These are phyloP conservation scores for Starmerella stellata DNA, from an alignment of 805 yeast species.

Conservation along the genomic window DNA sequence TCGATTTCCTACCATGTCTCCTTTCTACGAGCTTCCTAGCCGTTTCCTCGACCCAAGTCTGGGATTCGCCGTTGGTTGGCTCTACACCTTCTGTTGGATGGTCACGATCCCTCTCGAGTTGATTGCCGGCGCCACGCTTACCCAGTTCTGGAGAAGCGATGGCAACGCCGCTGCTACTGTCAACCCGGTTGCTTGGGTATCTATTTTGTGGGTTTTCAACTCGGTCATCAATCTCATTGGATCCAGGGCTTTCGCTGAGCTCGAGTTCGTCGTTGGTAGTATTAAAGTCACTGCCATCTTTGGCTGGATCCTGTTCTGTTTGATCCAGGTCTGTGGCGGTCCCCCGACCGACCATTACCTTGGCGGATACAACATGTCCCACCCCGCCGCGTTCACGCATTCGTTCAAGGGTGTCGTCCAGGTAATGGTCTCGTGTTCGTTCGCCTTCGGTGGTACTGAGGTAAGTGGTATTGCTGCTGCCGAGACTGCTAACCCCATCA, in stretches of 20 bases:
- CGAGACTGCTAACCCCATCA: slow-evolving; percentile 52
- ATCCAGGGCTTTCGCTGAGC: slow-evolving; percentile 46
- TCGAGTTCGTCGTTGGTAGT: slow-evolving; percentile 42
- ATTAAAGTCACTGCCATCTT: slow-evolving; percentile 40
- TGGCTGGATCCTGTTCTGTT: slow-evolving; percentile 42
- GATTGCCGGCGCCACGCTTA: slow-evolving; percentile 39
- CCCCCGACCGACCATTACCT: slow-evolving; percentile 40
- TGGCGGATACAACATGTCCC: slow-evolving; percentile 41
- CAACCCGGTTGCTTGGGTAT: slow-evolving; percentile 40
- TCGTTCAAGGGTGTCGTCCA: slow-evolving; percentile 47
- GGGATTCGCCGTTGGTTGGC: slow-evolving; percentile 55
- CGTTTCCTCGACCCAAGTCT: slow-evolving; percentile 43
- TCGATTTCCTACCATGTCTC: slow-evolving; percentile 37
- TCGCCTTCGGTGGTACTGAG: slow-evolving; percentile 57
- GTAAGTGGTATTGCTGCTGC: slow-evolving; percentile 55
- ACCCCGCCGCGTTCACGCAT: slow-evolving; percentile 46
- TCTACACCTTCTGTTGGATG: slow-evolving; percentile 42
- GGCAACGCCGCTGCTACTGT: slow-evolving; percentile 23
- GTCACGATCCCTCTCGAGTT: slow-evolving; percentile 41
- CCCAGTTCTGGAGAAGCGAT: slow-evolving; percentile 33
- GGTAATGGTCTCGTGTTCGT: slow-evolving; percentile 40
- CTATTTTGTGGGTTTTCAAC: slow-evolving; percentile 37
- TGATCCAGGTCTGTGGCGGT: slow-evolving; percentile 39
- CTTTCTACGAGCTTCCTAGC: slow-evolving; percentile 37
- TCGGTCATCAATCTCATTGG: slow-evolving; percentile 36